Percentiles rank a stretch among this genome's conserved stretches.
These are phyloP conservation scores for Puccinia coronata DNA, from an alignment of 1,284 basidiomycete genomes.

Conservation along the genomic window DNA sequence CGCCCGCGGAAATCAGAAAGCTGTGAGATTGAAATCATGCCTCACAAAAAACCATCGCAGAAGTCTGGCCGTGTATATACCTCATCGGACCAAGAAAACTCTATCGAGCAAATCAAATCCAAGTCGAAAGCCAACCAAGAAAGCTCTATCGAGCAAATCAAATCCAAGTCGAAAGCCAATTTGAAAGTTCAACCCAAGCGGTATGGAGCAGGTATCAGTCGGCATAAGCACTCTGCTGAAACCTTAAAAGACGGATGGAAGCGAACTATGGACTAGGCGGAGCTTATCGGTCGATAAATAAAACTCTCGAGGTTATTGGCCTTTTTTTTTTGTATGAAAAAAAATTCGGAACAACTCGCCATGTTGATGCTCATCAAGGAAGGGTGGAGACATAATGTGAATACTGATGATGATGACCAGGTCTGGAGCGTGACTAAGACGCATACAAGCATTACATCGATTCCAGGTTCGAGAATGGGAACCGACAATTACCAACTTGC, in stretches of 20 bases:
- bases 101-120: background rate
- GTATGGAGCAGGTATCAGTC: background rate
- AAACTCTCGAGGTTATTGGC: no score
- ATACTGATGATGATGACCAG: no score
- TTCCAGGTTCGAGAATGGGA: no score
- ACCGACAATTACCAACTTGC: no score
- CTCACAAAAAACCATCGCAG: background rate
- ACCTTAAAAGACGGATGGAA: background rate
- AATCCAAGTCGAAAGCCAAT: background rate
- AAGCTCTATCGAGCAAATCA: background rate
- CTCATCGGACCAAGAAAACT: background rate
- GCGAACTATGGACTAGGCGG: background rate
- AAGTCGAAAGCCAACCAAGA: background rate
- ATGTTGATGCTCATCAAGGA: no score
- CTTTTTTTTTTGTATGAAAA: no score
- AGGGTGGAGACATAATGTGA: no score
- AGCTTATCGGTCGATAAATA: no score
- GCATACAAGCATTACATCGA: no score
- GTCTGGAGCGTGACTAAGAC: no score
- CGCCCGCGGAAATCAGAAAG: background rate
- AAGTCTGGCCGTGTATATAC: background rate
- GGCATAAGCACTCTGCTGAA: background rate
- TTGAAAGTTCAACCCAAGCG: background rate
- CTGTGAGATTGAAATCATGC: background rate
- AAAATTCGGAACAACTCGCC: no score